Evolutionary conservation across 2,329 filamentous ascomycete species (phyloP).

Genomic region (Bipolaris cookei): DNA sequence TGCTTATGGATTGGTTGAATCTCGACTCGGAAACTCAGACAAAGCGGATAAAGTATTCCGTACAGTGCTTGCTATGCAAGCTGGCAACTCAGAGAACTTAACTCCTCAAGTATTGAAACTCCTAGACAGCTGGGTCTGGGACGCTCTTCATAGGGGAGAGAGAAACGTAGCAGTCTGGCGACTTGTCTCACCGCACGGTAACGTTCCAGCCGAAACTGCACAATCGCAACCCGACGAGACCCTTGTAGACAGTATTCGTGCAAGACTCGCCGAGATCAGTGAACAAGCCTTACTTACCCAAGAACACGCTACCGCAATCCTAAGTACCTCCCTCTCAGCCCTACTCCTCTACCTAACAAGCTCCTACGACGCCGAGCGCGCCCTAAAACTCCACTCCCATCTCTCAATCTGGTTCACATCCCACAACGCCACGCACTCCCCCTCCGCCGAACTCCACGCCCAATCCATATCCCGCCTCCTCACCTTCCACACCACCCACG

Average conservation of each 20-base stretch:
- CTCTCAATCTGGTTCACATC: conserved; percentile 32
- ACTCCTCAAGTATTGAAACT: conserved; percentile 54
- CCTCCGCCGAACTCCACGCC: conserved; percentile 67
- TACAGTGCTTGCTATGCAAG: conserved; percentile 68
- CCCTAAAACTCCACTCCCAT: conserved; percentile 49
- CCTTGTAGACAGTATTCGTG: conserved; percentile 22
- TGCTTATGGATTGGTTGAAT: conserved; percentile 77
- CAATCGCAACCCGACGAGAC: conserved; percentile 17
- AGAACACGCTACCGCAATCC: conserved; percentile 53
- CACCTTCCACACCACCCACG: conserved; percentile 67
- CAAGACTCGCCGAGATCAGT: conserved; percentile 39
- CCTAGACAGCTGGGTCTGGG: conserved; percentile 69
- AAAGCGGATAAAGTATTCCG: conserved; percentile 69
- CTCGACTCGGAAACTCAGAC: conserved; percentile 61
- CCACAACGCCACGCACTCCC: conserved; percentile 25
- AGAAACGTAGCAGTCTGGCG: conserved; percentile 41
- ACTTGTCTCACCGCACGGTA: conserved; percentile 40
- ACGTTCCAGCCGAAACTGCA: conserved; percentile 6
- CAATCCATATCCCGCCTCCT: conserved; percentile 73
- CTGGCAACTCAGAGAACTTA: conserved; percentile 59
- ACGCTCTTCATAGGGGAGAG: conserved; percentile 61
- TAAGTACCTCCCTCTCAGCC: conserved; percentile 67
- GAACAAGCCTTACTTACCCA: conserved; percentile 62
- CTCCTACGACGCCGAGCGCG: conserved; percentile 39
- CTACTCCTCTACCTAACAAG: conserved; percentile 71